Base-by-base conservation (phyloP, 345 rosid species). In the Ceriops tagal region DNA sequence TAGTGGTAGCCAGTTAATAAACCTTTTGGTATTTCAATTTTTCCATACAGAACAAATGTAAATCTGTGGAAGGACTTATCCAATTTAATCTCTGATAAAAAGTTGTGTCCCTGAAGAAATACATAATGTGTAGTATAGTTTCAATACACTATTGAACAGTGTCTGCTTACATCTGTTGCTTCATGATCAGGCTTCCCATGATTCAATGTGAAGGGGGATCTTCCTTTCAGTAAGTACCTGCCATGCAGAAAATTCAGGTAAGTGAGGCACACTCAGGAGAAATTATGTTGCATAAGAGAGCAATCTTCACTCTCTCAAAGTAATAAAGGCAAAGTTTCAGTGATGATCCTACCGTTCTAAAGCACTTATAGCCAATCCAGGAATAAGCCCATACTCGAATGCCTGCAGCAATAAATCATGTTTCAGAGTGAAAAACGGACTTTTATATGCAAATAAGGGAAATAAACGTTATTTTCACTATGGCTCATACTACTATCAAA, bases 151-250 rank as follows among this genome's bases (percentile, higher is more conserved):
- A 64, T 61, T 67, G 16, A 65, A 30, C 28, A 24, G 31, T 47
- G 53, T 62, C 31, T 66, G 46, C 91, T 81, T 83, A 88, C 98
- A 66, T 87, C 56, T 71, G 91, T 91, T 85, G 97, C 91, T 82
- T 89, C 88, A 27, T 91, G 89, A 72, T 93, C 98, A 59, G 95
- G 91, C 78, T 87, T 89, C 59, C 98, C 96, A 69, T 91, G 97
- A 78, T 89, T 88, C 71, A 93, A 79, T 5, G 98, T 91, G 73
- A 82, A 79, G 20, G 96, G 88, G 21, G 77, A 78, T 75, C 78
- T 91, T 73, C 96, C 98, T 86, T 71, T 93, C 59, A 88, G 68
- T 65, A 93, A 65, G 65, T 93, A 91, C 84, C 98, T 93, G 87
- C 70, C 61, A 71, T 28, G 65, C 53, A 67, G 65, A 75, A 69